Percentiles rank a stretch among this genome's conserved stretches.
These are phyloP conservation scores for Tubosaeta brunneosetosa DNA, from an alignment of 768 basidiomycete species.

Conservation along the genomic window DNA sequence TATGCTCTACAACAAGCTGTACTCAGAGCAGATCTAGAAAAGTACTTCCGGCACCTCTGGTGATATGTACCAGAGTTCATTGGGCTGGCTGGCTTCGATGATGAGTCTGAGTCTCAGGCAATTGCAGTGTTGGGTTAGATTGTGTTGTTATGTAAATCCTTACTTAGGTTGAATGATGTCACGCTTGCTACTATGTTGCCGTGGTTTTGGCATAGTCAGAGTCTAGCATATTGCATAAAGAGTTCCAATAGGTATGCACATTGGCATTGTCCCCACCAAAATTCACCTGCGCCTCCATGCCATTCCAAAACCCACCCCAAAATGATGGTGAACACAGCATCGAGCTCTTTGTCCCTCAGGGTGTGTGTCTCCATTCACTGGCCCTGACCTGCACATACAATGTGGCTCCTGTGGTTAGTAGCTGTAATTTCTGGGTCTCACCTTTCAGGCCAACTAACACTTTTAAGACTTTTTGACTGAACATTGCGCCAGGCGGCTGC, in stretches of 20 bases:
- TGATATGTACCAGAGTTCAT: no score
- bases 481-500: neutral
- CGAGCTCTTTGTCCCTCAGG: neutral
- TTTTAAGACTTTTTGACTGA: neutral
- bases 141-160: neutral
- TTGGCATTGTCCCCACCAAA: neutral
- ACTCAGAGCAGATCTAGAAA: no score
- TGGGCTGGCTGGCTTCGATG: no score
- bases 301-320: neutral
- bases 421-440: neutral
- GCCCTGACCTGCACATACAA: neutral
- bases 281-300: neutral
- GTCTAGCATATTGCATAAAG: neutral
- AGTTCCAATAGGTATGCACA: neutral
- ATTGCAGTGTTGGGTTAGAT: neutral
- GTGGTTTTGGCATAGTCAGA: neutral
- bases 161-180: neutral
- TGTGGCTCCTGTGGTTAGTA: neutral
- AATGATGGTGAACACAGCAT: neutral
- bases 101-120: no score
- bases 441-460: neutral
- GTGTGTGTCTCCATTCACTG: neutral
- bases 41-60: no score
- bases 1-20: no score
- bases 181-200: neutral